Conservation (phyloP, 2,329 filamentous ascomycete species). For the Aspergillus aculeatinus region DNA sequence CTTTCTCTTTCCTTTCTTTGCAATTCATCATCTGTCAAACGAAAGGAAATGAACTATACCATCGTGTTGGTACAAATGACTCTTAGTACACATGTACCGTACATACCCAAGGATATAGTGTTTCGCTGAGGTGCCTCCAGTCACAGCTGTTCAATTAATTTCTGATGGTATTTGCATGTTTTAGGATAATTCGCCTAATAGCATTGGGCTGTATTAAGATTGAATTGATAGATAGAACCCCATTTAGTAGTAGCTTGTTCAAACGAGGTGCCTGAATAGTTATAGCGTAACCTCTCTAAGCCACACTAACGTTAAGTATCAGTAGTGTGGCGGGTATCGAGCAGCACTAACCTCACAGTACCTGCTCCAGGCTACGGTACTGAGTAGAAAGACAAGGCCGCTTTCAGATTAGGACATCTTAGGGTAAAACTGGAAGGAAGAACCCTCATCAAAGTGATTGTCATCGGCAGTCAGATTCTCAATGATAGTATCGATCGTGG, state of each 20-base stretch:
- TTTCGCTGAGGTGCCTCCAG: background rate
- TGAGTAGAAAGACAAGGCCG: too few species aligned
- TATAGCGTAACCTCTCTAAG: background rate
- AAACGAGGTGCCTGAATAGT: background rate
- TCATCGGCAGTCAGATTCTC: too few species aligned
- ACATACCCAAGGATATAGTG: background rate
- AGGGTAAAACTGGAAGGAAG: too few species aligned
- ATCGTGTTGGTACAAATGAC: background rate
- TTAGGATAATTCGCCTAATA: background rate
- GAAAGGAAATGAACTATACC: background rate
- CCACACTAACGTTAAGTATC: too few species aligned
- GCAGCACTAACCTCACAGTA: too few species aligned
- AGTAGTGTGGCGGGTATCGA: too few species aligned
- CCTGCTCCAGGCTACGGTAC: too few species aligned
- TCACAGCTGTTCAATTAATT: background rate
- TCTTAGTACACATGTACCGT: too few species aligned
- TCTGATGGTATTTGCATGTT: background rate
- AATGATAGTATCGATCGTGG: too few species aligned
- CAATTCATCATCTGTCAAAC: background rate
- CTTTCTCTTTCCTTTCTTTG: slow-evolving; percentile 6
- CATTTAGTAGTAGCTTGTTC: background rate
- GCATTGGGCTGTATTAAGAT: background rate
- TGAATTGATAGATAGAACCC: background rate
- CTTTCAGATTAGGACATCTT: too few species aligned
- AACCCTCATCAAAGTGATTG: too few species aligned